Percentiles rank a stretch among this genome's conserved stretches.
phyloP scores from a whole-genome alignment of 148 eudicot species.

The Polygonum aviculare region DNA sequence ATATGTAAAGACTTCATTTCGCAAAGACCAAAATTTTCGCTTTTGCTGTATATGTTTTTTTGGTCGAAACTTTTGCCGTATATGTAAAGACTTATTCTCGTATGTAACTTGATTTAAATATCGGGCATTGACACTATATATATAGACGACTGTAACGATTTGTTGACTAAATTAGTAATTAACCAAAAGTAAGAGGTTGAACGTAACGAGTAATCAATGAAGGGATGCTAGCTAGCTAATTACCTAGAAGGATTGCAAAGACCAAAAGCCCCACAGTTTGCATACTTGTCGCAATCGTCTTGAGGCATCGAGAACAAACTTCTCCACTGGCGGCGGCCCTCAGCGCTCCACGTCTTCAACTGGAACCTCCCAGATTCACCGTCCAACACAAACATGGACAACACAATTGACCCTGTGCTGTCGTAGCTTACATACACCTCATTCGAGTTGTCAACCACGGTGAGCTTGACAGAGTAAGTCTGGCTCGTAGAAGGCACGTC shows the following conservation, averaged over 20 bases:
- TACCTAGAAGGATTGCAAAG: neutral
- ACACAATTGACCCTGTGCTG: constrained; percentile 8
- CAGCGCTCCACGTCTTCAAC: constrained; percentile 27
- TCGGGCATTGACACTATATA: no score
- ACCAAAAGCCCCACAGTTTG: constrained; percentile 5
- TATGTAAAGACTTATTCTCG: no score
- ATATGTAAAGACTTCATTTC: no score
- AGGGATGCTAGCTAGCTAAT: neutral
- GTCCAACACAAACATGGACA: constrained; percentile 25
- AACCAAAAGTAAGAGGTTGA: no score
- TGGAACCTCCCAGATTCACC: constrained; percentile 25
- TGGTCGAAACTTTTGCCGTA: no score
- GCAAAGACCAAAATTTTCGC: no score
- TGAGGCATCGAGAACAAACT: neutral
- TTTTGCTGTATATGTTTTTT: no score
- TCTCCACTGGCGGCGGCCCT: neutral
- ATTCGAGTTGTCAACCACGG: constrained; percentile 19
- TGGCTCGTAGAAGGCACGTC: constrained; percentile 26
- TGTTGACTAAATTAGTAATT: no score
- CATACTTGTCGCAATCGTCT: constrained; percentile 4
- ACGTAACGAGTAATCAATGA: no score
- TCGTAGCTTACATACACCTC: constrained; percentile 13
- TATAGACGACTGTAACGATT: no score
- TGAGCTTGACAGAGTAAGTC: constrained; percentile 19
- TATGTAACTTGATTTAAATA: no score